Base-by-base conservation (phyloP, 1,139 yeast genomes). In the Geotrichum reessii region DNA sequence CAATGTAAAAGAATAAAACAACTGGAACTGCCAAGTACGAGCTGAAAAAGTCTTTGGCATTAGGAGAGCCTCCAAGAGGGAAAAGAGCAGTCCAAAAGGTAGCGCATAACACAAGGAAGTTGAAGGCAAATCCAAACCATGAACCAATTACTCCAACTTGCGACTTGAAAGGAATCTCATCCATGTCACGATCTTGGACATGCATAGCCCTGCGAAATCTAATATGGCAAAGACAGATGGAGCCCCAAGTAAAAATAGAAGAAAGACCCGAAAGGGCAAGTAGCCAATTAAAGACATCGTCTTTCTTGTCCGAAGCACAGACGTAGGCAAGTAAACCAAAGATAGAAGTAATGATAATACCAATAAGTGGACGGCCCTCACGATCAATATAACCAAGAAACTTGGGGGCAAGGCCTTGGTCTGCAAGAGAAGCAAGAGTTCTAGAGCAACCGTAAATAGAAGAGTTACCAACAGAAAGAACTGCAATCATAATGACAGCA, bases 61-160 rank as follows among this genome's bases (percentile, higher is more conserved):
- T 65, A 22, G 75, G 68, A 11, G 55, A 31, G n/a, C 85, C 87
- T 2, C 70, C 78, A 59, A 86, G 70, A 60, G 95, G 95, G 74
- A 76, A 84, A 53, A 87, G 72, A 3, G 92, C 90, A 58, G 85
- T 79, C 92, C 93, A 86, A 74, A 87, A 85, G 77, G 90, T 96
- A 47, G 91, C 89, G 63, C 85, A 74, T 62, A 89, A 76, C 57
- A 90, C 87, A 63, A 86, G 76, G 40, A 80, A 65, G 70, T 86
- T 86, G 66, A 89, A 72, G 19, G 74, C 61, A 22, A 83, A 73
- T 57, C 96, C 96, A 67, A 81, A 81, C 66, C 73, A 73, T 1
- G 96, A 88, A 58, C 97, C 97, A 65, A 71, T 68, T 47, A 80
- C 69, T 63, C 97, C 97, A 55, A 84, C 78, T 67, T 81, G 87